Conservation (phyloP, 1,284 basidiomycete species). For the Mixia osmundae region DNA sequence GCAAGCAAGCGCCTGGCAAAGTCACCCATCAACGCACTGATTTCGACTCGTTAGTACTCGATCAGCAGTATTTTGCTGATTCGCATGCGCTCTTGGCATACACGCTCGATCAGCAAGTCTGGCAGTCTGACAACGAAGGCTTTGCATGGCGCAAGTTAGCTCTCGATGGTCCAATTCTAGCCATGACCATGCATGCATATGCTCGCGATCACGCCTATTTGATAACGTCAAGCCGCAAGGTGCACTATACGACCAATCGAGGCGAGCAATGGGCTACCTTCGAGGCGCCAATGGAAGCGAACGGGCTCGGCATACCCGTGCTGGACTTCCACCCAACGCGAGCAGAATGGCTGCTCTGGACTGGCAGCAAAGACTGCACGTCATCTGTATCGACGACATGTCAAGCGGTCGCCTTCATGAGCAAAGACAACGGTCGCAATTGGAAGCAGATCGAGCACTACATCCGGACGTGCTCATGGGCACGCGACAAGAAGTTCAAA, state of each 20-base stretch:
- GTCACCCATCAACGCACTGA: conserved; percentile 9
- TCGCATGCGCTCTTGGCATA: conserved; percentile 60
- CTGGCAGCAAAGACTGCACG: conserved; percentile 45
- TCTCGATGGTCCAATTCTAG: conserved; percentile 42
- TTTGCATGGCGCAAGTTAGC: conserved; percentile 51
- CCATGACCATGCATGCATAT: conserved; percentile 65
- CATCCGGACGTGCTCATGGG: conserved; percentile 81
- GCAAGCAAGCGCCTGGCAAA: conserved; percentile 6
- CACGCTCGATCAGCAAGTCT: conserved; percentile 49
- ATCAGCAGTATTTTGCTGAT: conserved; percentile 62
- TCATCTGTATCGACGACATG: conserved; percentile 29
- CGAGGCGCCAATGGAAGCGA: conserved; percentile 43
- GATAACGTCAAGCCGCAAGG: conserved; percentile 41
- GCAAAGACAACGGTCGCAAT: conserved; percentile 45
- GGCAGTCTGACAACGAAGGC: conserved; percentile 87
- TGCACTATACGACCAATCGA: conserved; percentile 55
- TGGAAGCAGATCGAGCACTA: conserved; percentile 68
- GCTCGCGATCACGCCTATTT: conserved; percentile 64
- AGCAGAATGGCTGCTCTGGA: conserved; percentile 74
- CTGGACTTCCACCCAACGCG: conserved; percentile 65
- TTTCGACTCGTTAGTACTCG: conserved; percentile 44
- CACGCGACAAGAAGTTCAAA: conserved; percentile 46
- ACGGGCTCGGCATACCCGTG: conserved; percentile 48
- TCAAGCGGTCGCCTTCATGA: conserved; percentile 46
- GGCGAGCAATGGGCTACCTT: conserved; percentile 47